Conservation (phyloP, 2,329 filamentous ascomycete genomes). For the Fusarium xylarioides region DNA sequence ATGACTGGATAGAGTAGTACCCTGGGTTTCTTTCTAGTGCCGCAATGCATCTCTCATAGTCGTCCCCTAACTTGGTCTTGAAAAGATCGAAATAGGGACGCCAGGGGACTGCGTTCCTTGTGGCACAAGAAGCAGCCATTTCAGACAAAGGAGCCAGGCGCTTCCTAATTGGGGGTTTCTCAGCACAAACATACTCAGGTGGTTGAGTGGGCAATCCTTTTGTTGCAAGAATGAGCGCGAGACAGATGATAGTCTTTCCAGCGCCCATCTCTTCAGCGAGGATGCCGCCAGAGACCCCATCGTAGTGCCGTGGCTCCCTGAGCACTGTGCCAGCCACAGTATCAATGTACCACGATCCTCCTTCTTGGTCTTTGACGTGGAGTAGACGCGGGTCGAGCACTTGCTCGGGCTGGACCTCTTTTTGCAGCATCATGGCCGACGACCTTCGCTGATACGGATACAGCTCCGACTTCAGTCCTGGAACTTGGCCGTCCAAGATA, state of each 20-base stretch:
- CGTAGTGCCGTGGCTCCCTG: conserved; percentile 75
- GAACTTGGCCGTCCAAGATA: conserved; percentile 62
- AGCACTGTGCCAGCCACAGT: conserved; percentile 69
- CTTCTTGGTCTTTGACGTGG: conserved; percentile 66
- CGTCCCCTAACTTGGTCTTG: conserved; percentile 54
- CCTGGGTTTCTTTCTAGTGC: conserved; percentile 67
- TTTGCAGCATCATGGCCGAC: conserved; percentile 83
- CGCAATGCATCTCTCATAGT: conserved; percentile 63
- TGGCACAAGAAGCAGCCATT: conserved; percentile 78
- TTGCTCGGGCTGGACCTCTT: conserved; percentile 72
- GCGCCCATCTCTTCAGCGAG: conserved; percentile 82
- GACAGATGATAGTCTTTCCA: conserved; percentile 89
- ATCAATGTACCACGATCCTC: conserved; percentile 75
- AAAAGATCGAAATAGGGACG: conserved; percentile 67
- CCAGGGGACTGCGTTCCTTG: conserved; percentile 76
- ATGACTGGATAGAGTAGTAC: conserved; percentile 64
- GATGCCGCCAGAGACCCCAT: conserved; percentile 78
- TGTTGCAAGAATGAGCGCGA: conserved; percentile 80
- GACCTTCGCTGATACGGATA: conserved; percentile 85
- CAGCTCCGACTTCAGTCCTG: conserved; percentile 70
- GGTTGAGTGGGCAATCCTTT: conserved; percentile 72
- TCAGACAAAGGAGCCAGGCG: conserved; percentile 72
- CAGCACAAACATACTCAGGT: conserved; percentile 66
- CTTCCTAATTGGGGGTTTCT: conserved; percentile 50
- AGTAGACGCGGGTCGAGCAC: conserved; percentile 79